A percentile compares a stretch with the other conserved stretches of the same genome.
Evolutionary conservation across 176 grass and related monocot genomes (phyloP).

Genomic region (Oryza rufipogon): DNA sequence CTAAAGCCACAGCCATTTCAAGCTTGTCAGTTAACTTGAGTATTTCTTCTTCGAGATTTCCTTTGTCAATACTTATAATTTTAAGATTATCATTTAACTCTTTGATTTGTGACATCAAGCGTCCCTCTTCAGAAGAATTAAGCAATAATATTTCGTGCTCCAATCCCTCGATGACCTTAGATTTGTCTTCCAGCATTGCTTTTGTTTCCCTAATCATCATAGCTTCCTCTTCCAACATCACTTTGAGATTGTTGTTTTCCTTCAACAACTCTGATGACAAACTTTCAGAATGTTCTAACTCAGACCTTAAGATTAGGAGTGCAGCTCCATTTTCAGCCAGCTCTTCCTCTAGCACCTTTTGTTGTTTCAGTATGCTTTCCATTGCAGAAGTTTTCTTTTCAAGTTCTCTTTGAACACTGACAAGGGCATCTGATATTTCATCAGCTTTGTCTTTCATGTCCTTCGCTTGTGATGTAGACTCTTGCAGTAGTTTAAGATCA

Average conservation of each 20-base stretch:
- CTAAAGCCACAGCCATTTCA: constrained; percentile 82
- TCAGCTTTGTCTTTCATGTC: constrained; percentile 71
- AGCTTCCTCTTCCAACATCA: constrained; percentile 65
- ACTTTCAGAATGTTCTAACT: constrained; percentile 62
- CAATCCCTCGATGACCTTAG: constrained; percentile 65
- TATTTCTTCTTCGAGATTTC: constrained; percentile 55
- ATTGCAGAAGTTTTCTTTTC: constrained; percentile 54
- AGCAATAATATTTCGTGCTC: constrained; percentile 70
- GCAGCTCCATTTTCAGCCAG: constrained; percentile 50
- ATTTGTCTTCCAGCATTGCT: constrained; percentile 64
- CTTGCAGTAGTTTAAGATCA: constrained; percentile 86
- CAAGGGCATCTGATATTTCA: constrained; percentile 48
- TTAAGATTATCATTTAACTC: constrained; percentile 53
- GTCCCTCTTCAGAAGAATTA: constrained; percentile 55
- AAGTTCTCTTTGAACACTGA: constrained; percentile 62
- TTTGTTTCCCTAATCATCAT: constrained; percentile 51
- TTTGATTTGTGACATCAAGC: constrained; percentile 44
- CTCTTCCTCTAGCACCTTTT: constrained; percentile 61
- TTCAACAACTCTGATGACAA: constrained; percentile 53
- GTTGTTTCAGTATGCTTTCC: constrained; percentile 56
- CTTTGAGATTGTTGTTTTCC: constrained; percentile 66
- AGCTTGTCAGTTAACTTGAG: constrained; percentile 59
- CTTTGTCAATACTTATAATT: constrained; percentile 50
- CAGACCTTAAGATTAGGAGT: constrained; percentile 55
- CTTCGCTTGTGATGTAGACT: constrained; percentile 59